Conservation (phyloP, 2,329 filamentous ascomycete species). For the Venturia effusa region DNA sequence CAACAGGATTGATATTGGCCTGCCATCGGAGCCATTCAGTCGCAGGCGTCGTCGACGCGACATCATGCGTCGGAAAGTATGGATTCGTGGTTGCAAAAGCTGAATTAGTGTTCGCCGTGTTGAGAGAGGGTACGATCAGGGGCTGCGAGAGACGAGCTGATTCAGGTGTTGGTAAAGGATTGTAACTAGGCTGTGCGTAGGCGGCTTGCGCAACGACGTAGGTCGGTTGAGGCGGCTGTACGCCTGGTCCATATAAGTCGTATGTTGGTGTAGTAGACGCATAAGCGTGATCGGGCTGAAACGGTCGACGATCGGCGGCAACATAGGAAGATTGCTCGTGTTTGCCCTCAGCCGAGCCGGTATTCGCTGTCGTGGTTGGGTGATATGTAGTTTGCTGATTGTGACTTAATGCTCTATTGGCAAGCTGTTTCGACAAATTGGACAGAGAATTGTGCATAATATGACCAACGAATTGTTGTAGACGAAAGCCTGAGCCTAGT, state of each 20-base stretch:
- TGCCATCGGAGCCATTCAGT: slow-evolving; percentile 10
- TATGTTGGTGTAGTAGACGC: background rate
- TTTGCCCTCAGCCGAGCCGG: background rate
- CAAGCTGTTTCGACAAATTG: slow-evolving; percentile 12
- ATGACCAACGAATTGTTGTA: slow-evolving; percentile 37
- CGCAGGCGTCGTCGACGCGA: background rate
- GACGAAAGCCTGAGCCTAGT: slow-evolving; percentile 35
- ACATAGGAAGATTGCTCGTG: background rate
- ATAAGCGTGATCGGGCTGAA: background rate
- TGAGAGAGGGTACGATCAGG: background rate
- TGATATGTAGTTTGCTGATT: background rate
- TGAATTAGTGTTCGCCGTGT: background rate
- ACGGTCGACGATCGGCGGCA: background rate
- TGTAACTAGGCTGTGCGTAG: background rate
- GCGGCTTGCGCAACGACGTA: background rate
- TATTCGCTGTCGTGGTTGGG: background rate
- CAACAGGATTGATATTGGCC: background rate
- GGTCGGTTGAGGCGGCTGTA: background rate
- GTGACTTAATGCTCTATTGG: background rate
- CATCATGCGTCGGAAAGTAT: background rate
- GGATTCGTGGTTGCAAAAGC: background rate
- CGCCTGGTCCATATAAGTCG: background rate
- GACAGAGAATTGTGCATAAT: slow-evolving; percentile 39
- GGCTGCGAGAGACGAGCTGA: background rate
- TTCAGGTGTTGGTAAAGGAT: background rate